Conservation (phyloP, 108 stramenopile species). For the Cylindrotheca fusiformis region DNA sequence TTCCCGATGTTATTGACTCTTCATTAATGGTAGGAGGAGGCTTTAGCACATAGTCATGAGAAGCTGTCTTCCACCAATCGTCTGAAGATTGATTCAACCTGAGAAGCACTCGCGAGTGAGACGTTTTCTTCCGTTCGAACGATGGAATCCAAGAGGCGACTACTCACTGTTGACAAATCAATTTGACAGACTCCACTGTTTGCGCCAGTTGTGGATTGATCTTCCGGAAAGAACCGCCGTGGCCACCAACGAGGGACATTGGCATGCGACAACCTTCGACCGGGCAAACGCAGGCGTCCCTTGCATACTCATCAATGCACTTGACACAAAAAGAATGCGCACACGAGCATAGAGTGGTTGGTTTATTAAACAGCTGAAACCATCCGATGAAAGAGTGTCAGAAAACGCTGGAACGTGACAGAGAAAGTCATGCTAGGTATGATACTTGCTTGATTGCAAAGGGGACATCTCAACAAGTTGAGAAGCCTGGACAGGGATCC, state of each 20-base stretch:
- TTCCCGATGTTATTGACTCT: neutral
- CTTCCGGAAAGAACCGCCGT: conserved; percentile 27
- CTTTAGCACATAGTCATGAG: neutral
- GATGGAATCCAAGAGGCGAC: neutral
- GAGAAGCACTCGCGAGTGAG: neutral
- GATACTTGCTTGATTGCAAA: conserved; percentile 24
- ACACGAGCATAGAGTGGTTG: conserved; percentile 29
- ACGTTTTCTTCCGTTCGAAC: conserved; percentile 10
- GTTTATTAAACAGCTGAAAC: conserved; percentile 27
- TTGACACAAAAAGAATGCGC: conserved; percentile 31
- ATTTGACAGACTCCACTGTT: conserved; percentile 22
- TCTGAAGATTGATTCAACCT: conserved; percentile 11
- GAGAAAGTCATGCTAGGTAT: too few relatives aligned
- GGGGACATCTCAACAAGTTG: conserved; percentile 19
- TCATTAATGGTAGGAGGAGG: neutral
- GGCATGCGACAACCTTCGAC: conserved; percentile 34
- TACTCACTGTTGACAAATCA: conserved; percentile 16
- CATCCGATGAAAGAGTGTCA: neutral
- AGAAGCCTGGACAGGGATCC: conserved; percentile 14
- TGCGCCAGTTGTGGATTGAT: conserved; percentile 39
- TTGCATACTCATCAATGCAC: conserved; percentile 33
- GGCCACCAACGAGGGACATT: conserved; percentile 32
- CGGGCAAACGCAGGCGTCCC: conserved; percentile 21
- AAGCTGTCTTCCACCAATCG: conserved; percentile 20
- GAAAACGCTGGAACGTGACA: too few relatives aligned